Percentiles rank a stretch among this genome's conserved stretches.
Evolutionary conservation across 148 eudicot species (phyloP).

Genomic region (Agrostemma githago): DNA sequence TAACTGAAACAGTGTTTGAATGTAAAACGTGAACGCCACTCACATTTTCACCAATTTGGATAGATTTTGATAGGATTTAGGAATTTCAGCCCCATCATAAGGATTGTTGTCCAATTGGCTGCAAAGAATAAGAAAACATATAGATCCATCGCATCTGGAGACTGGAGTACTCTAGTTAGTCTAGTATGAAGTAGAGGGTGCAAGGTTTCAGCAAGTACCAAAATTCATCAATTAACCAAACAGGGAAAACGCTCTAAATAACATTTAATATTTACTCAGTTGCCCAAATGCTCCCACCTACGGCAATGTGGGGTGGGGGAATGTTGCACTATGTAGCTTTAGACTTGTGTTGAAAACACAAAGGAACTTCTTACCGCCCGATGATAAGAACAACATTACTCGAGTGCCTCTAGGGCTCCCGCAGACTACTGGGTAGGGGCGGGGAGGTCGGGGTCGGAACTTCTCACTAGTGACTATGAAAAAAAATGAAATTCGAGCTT

Average conservation of each 20-base stretch:
- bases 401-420: too few species aligned
- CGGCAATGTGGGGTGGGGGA: background rate
- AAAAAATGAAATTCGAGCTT: background rate
- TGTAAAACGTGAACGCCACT: slow-evolving; percentile 26
- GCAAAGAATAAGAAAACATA: slow-evolving; percentile 21
- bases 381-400: too few species aligned
- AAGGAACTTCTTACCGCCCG: background rate
- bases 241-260: background rate
- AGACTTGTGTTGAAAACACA: background rate
- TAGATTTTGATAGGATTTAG: slow-evolving; percentile 56
- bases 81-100: slow-evolving; percentile 51
- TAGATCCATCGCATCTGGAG: background rate
- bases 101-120: slow-evolving; percentile 82
- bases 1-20: background rate
- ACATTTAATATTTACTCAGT: background rate
- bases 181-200: background rate
- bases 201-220: background rate
- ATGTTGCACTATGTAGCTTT: background rate
- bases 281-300: background rate
- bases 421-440: too few species aligned
- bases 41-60: slow-evolving; percentile 62
- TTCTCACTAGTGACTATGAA: background rate
- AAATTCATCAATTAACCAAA: background rate
- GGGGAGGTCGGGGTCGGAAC: background rate
- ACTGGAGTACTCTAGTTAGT: background rate